Base-by-base conservation (phyloP, 768 basidiomycete species). In the Leccinum truebloodii region DNA sequence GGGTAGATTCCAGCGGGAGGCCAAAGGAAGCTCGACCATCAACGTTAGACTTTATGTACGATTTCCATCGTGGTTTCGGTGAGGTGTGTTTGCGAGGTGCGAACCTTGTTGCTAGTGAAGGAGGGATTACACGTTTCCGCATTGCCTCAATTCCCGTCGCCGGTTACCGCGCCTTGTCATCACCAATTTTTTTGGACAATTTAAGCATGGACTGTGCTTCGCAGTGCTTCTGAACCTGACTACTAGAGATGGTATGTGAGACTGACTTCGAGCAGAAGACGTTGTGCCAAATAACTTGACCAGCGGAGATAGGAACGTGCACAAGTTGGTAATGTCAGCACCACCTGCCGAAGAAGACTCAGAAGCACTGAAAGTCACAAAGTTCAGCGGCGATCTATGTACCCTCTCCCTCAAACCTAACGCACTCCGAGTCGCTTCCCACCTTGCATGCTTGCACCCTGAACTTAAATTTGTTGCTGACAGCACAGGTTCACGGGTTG, bases 61-160 rank as follows among this genome's bases (percentile, higher is more conserved):
- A 62, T 65, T 65, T 62, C 63, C 73, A 73, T 71, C 73, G 73
- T 74, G 73, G 73, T 63, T 70, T 73, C 63, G 69, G 73, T 37
- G 73, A 76, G 73, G 73, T 69, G 60, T 35, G 65, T 61, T 57
- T 62, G 54, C 57, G 28, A 58, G 62, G 46, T 64, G 63, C 60
- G 64, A 69, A 67, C 65, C 56, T 58, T 57, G 61, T 64, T 59
- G 52, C 59, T 14, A 41, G 20, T 41, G 41, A 41, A 24, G 54
- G 9, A 44, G 56, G 59, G 58, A 44, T 48, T 52, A 56, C 68
- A 69, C 68, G 68, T 69, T 69, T 66, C 62, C 64, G 59, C 73
- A 71, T 71, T 65, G 69, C 65, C 68, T 63, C 65, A 71, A 59
- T 75, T 64, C 71, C 71, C 69, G 65, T 69, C 65, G 65, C 67